Percentiles rank a stretch among this genome's conserved stretches.
Conservation (phyloP, 2,329 filamentous ascomycete species). For the Pseudogymnoascus sp. region DNA sequence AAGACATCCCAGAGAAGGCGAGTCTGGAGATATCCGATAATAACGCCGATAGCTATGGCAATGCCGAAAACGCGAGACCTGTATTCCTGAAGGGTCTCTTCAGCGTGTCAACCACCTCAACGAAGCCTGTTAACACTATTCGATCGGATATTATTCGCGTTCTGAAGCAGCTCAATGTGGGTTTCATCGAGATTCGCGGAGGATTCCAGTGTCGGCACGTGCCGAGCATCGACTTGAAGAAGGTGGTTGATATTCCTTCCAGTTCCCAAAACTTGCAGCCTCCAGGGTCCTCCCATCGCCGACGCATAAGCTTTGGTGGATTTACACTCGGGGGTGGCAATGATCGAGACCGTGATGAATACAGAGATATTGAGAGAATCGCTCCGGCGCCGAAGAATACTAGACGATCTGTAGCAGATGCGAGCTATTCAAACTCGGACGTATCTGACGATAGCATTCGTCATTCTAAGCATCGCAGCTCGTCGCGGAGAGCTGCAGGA, state of each 20-base stretch:
- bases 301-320: conserved; percentile 78
- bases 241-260: conserved; percentile 51
- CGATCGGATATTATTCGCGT: conserved; percentile 85
- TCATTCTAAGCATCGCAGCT: conserved; percentile 41
- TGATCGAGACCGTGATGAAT: conserved; percentile 62
- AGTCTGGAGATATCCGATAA: conserved; percentile 64
- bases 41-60: conserved; percentile 53
- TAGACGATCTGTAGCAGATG: conserved; percentile 45
- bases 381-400: conserved; percentile 41
- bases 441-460: conserved; percentile 68
- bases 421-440: conserved; percentile 80
- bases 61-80: conserved; percentile 77
- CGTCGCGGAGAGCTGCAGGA: conserved; percentile 56
- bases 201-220: conserved; percentile 84
- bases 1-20: conserved; percentile 83
- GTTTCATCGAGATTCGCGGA: conserved; percentile 84
- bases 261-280: conserved; percentile 37
- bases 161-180: conserved; percentile 77
- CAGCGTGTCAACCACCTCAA: conserved; percentile 93
- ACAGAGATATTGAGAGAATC: conserved; percentile 49
- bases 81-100: conserved; percentile 95
- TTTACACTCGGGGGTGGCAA: conserved; percentile 45
- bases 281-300: conserved; percentile 48
- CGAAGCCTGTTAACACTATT: conserved; percentile 78
- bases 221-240: conserved; percentile 81